Conservation (phyloP, 257 asterid species). For the Cordia subcordata region DNA sequence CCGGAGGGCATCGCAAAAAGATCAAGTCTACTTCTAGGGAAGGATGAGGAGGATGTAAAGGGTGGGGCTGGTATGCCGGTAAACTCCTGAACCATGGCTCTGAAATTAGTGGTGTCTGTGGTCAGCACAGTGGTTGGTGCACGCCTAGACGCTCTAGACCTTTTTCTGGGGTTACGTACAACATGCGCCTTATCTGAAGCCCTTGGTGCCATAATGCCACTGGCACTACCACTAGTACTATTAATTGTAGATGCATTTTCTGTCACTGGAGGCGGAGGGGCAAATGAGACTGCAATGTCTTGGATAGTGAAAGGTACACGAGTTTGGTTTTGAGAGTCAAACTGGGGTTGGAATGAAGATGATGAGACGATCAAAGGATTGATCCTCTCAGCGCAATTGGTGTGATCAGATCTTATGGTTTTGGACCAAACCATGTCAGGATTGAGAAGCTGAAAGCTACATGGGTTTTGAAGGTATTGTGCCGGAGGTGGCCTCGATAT, state of each 20-base stretch:
- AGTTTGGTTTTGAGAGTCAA: background rate
- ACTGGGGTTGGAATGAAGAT: conserved; percentile 12
- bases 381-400: conserved; percentile 15
- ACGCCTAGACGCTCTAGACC: conserved; percentile 87
- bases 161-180: conserved; percentile 64
- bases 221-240: no score
- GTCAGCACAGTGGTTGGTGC: conserved; percentile 86
- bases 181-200: conserved; percentile 19
- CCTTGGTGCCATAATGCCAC: background rate
- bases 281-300: background rate
- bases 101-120: conserved; percentile 70
- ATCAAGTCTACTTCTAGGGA: conserved; percentile 44
- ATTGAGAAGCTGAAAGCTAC: conserved; percentile 17
- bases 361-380: conserved; percentile 14
- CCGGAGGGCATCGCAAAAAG: conserved; percentile 30
- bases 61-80: conserved; percentile 90
- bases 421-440: conserved; percentile 33
- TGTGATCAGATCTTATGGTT: conserved; percentile 32
- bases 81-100: conserved; percentile 96
- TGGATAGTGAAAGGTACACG: background rate
- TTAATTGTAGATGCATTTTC: conserved; percentile 6
- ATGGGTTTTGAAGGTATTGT: conserved; percentile 16
- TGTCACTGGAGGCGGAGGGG: background rate
- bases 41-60: conserved; percentile 31
- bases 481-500: conserved; percentile 10